Percentiles rank a stretch among this genome's conserved stretches.
Conservation (phyloP, 495 filamentous ascomycete genomes). For the Hypoxylon lenormandii region DNA sequence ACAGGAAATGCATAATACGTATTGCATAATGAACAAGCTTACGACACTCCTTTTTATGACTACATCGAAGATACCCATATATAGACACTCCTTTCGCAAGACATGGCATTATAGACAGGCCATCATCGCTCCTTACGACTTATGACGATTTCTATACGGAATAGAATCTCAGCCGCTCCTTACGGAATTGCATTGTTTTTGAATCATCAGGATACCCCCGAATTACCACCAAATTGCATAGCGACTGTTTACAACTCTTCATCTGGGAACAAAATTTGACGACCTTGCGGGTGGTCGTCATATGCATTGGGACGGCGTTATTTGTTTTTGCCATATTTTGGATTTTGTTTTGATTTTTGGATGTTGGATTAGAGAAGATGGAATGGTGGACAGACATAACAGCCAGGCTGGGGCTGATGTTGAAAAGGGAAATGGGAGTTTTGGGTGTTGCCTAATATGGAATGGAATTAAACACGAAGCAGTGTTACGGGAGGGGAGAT, state of each 20-base stretch:
- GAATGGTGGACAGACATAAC: constrained; percentile 16
- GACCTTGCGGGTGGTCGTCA: constrained; percentile 49
- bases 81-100: constrained; percentile 63
- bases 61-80: constrained; percentile 55
- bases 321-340: constrained; percentile 31
- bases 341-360: constrained; percentile 23
- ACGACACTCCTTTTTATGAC: constrained; percentile 64
- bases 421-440: constrained; percentile 45
- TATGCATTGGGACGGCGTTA: constrained; percentile 53
- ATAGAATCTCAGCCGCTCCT: constrained; percentile 54
- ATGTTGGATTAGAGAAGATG: constrained; percentile 27
- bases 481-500: constrained; percentile 24
- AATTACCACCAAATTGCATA: constrained; percentile 63
- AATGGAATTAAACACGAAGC: constrained; percentile 13
- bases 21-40: constrained; percentile 54
- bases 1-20: constrained; percentile 55
- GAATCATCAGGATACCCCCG: constrained; percentile 50
- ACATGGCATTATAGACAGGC: constrained; percentile 56
- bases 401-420: constrained; percentile 21
- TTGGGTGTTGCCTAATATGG: constrained; percentile 33
- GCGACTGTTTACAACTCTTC: constrained; percentile 61
- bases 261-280: constrained; percentile 46
- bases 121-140: constrained; percentile 53
- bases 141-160: constrained; percentile 51
- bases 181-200: constrained; percentile 50